Evolutionary conservation across 169 alveolate species (phyloP).

Genomic region (Toxoplasma gondii): DNA sequence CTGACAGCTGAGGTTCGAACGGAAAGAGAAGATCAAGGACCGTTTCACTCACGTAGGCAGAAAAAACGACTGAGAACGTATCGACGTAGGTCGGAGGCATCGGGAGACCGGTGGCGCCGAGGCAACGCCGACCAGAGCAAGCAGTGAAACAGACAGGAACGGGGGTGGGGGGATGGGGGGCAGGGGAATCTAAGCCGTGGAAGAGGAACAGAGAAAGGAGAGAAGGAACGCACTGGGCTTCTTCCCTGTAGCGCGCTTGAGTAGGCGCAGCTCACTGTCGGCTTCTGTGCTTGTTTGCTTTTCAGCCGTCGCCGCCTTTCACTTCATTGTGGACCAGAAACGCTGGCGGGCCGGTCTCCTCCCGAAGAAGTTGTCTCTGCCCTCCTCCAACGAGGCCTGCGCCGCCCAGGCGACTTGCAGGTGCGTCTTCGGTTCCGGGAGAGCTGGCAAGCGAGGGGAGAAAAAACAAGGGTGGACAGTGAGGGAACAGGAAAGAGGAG

Average conservation of each 20-base stretch:
- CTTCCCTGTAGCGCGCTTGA: not conserved
- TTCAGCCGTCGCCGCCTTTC: conserved; percentile 52
- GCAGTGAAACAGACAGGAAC: too few relatives aligned
- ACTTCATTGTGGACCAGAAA: conserved; percentile 51
- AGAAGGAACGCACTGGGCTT: not conserved
- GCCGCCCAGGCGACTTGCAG: conserved; percentile 45
- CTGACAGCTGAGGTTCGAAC: too few relatives aligned
- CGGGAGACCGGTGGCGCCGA: too few relatives aligned
- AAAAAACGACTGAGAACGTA: too few relatives aligned
- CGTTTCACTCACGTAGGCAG: too few relatives aligned
- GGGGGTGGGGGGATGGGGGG: too few relatives aligned
- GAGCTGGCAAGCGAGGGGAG: not conserved
- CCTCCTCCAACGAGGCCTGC: conserved; percentile 53
- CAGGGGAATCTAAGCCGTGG: not conserved
- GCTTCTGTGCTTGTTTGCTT: not conserved
- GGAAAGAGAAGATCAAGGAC: too few relatives aligned
- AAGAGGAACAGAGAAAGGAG: not conserved
- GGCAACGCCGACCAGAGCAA: too few relatives aligned
- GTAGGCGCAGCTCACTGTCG: not conserved
- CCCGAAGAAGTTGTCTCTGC: conserved; percentile 15
- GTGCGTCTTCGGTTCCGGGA: not conserved
- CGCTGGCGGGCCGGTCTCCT: conserved; percentile 63
- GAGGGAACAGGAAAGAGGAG: not conserved
- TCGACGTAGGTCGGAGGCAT: too few relatives aligned
- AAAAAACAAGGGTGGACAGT: not conserved